A percentile compares a stretch with the other conserved stretches of the same genome.
Evolutionary conservation across 2,329 filamentous ascomycete genomes (phyloP).

Genomic region (Fusarium sp.): DNA sequence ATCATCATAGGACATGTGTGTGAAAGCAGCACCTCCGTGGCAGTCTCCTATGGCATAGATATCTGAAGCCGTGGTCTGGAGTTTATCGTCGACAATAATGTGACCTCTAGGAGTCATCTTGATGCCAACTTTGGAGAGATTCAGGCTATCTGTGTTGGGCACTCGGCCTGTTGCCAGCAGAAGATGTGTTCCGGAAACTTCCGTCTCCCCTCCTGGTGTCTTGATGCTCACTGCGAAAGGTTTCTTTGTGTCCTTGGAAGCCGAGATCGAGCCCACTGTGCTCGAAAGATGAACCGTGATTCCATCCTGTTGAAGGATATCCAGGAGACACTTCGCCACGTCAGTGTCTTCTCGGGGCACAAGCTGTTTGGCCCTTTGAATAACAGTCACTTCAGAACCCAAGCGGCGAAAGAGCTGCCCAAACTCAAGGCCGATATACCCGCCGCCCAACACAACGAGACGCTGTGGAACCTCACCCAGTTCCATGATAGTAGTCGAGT

Average conservation of each 20-base stretch:
- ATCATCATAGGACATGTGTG: constrained; percentile 65
- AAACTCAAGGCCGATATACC: constrained; percentile 62
- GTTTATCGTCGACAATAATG: constrained; percentile 52
- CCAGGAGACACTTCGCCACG: constrained; percentile 51
- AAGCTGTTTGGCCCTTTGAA: constrained; percentile 54
- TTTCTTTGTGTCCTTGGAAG: background rate
- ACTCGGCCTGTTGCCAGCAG: constrained; percentile 58
- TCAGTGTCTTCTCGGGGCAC: constrained; percentile 58
- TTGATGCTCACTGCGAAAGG: constrained; percentile 32
- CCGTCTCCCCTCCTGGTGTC: constrained; percentile 31
- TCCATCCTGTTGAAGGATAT: constrained; percentile 57
- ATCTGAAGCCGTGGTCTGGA: constrained; percentile 52
- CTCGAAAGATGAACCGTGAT: constrained; percentile 52
- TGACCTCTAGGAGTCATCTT: constrained; percentile 52
- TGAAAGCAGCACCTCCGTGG: constrained; percentile 61
- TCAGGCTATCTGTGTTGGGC: constrained; percentile 58
- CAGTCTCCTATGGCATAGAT: constrained; percentile 61
- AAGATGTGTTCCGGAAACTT: constrained; percentile 54
- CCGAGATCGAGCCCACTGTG: constrained; percentile 41
- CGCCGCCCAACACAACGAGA: constrained; percentile 61
- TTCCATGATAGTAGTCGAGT: constrained; percentile 59
- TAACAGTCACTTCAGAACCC: constrained; percentile 57
- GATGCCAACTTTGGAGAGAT: constrained; percentile 52
- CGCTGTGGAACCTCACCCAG: constrained; percentile 55
- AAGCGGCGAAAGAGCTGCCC: constrained; percentile 60